Evolutionary conservation across 2,329 filamentous ascomycete species (phyloP).

Genomic region (Cordyceps cicadae): DNA sequence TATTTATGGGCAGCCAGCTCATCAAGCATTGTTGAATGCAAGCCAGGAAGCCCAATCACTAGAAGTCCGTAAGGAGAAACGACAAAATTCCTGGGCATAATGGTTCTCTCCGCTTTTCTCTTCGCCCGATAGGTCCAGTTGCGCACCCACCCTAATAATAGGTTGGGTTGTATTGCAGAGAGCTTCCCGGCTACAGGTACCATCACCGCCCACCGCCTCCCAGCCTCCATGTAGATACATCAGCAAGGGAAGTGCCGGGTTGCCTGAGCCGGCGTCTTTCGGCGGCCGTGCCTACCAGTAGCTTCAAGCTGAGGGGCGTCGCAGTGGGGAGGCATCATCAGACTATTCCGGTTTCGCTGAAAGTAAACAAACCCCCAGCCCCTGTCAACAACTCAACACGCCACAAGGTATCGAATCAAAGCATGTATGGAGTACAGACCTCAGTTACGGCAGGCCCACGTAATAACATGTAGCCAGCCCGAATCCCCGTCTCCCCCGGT

Average conservation of each 20-base stretch:
- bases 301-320: conserved; percentile 7
- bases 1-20: background rate
- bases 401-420: background rate
- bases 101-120: conserved; percentile 1
- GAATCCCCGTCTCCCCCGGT: conserved; percentile 19
- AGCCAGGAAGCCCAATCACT: background rate
- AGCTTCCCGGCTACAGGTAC: background rate
- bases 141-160: background rate
- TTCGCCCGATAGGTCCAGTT: background rate
- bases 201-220: background rate
- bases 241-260: background rate
- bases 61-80: too few relatives aligned
- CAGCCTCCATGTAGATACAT: background rate
- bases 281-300: conserved; percentile 3
- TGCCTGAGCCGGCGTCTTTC: background rate
- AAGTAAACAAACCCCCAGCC: conserved; percentile 10
- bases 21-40: conserved; percentile 5
- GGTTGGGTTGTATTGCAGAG: background rate
- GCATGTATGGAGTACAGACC: background rate
- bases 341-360: conserved; percentile 10
- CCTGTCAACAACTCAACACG: conserved; percentile 4
- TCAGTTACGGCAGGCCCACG: conserved; percentile 10
- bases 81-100: background rate
- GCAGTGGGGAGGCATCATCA: conserved; percentile 5
- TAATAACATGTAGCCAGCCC: conserved; percentile 10